These are phyloP conservation scores for Talaromyces islandicus DNA, from an alignment of 2,329 filamentous ascomycete genomes.

Conservation along the genomic window DNA sequence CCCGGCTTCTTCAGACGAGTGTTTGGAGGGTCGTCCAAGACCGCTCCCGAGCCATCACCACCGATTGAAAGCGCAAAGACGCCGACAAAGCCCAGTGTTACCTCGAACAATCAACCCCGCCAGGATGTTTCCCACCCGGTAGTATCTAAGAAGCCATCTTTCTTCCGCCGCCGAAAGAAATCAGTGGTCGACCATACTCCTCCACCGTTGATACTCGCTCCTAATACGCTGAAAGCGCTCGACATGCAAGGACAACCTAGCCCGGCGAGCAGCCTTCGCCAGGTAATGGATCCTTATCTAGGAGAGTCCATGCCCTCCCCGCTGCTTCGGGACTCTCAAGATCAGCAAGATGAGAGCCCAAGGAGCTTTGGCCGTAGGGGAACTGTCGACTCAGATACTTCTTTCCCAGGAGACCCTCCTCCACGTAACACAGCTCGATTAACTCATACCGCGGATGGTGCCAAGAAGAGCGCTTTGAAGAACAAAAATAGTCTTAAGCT, in stretches of 20 bases:
- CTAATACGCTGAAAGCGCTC: constrained; percentile 33
- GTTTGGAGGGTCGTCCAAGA: constrained; percentile 66
- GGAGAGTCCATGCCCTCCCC: constrained; percentile 19
- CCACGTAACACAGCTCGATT: constrained; percentile 3
- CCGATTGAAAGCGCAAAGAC: constrained; percentile 14
- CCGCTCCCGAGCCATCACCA: constrained; percentile 9
- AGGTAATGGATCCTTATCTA: constrained; percentile 83
- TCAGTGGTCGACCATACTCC: constrained; percentile 64
- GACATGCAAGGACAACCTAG: constrained; percentile 43
- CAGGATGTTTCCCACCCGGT: constrained; percentile 44
- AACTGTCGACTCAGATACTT: not conserved
- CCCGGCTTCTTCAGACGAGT: constrained; percentile 90
- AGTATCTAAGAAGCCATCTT: constrained; percentile 88
- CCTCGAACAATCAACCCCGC: constrained; percentile 15
- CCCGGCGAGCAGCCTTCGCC: constrained; percentile 72
- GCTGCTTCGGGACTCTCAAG: constrained; percentile 15
- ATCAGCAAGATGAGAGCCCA: constrained; percentile 14
- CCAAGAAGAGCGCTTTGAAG: constrained; percentile 18
- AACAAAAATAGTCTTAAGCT: constrained; percentile 24
- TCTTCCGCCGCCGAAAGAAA: constrained; percentile 91
- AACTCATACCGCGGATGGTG: constrained; percentile 15
- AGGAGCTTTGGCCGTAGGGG: constrained; percentile 6
- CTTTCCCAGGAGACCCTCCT: constrained; percentile 3
- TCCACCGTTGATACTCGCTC: constrained; percentile 50
- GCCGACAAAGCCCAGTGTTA: constrained; percentile 19